phyloP scores from a whole-genome alignment of 768 basidiomycete species.

The Rhizopogon vesiculosus region DNA sequence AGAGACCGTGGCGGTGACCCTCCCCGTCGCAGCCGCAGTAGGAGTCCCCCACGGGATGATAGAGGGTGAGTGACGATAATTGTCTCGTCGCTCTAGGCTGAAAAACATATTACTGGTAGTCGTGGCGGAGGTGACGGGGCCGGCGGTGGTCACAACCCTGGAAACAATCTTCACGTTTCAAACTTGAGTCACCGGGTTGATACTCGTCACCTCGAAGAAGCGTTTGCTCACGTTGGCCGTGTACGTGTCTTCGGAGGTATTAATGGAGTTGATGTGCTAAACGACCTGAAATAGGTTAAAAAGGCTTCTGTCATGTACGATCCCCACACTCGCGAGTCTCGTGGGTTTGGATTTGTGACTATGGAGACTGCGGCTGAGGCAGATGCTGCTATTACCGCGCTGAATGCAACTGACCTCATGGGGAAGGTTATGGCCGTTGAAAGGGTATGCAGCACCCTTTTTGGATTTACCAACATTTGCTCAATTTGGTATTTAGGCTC shows the following conservation, averaged over 20 bases:
- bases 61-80: constrained; percentile 44
- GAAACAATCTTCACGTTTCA: constrained; percentile 64
- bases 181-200: constrained; percentile 60
- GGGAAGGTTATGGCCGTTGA: constrained; percentile 89
- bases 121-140: constrained; percentile 11
- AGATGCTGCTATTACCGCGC: constrained; percentile 80
- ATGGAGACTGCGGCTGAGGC: constrained; percentile 86
- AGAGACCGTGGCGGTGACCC: constrained; percentile 43
- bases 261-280: background rate
- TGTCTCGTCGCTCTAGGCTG: too few relatives aligned
- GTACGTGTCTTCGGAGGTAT: constrained; percentile 36
- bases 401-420: constrained; percentile 81
- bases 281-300: constrained; percentile 33
- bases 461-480: constrained; percentile 1
- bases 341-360: constrained; percentile 87
- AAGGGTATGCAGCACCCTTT: constrained; percentile 44
- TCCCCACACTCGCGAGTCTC: constrained; percentile 66
- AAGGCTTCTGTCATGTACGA: constrained; percentile 72
- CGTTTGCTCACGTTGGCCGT: constrained; percentile 84
- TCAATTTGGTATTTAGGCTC: constrained; percentile 48
- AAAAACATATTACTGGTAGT: background rate
- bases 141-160: constrained; percentile 46
- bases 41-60: constrained; percentile 63
- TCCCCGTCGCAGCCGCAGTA: constrained; percentile 71
- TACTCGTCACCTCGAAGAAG: constrained; percentile 81